These are phyloP conservation scores for Fusarium duplospermum DNA, from an alignment of 2,329 filamentous ascomycete species.

Conservation along the genomic window DNA sequence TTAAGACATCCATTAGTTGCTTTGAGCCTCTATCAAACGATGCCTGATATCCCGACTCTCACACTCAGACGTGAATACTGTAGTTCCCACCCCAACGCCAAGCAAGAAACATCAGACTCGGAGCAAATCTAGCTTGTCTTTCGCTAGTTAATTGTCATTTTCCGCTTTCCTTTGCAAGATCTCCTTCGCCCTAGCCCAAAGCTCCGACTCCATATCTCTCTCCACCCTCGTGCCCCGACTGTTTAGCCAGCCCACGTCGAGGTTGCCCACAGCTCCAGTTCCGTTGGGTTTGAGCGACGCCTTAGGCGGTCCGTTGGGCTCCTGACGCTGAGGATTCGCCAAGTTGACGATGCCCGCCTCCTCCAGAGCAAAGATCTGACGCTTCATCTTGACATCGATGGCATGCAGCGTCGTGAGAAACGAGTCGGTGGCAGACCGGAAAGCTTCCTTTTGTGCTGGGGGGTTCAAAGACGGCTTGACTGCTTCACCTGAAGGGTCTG, in stretches of 20 bases:
- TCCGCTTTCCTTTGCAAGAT: slow-evolving; percentile 51
- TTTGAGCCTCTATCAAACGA: neutral
- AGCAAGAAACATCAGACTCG: neutral
- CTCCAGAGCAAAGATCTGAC: slow-evolving; percentile 78
- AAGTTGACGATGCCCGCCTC: slow-evolving; percentile 80
- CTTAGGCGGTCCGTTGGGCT: slow-evolving; percentile 51
- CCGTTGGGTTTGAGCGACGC: slow-evolving; percentile 65
- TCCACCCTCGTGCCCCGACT: slow-evolving; percentile 85
- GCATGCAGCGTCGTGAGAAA: slow-evolving; percentile 81
- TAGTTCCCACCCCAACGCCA: neutral
- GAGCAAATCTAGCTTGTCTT: neutral
- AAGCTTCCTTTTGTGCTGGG: slow-evolving; percentile 65
- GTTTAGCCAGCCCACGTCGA: slow-evolving; percentile 92
- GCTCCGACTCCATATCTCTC: slow-evolving; percentile 83
- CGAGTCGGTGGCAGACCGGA: slow-evolving; percentile 69
- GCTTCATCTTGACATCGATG: slow-evolving; percentile 78
- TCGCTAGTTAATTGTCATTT: slow-evolving; percentile 18
- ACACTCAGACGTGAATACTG: neutral
- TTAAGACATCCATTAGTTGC: neutral
- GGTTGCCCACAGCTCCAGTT: slow-evolving; percentile 65
- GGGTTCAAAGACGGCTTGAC: slow-evolving; percentile 51
- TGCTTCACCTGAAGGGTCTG: slow-evolving; percentile 25
- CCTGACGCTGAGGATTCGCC: slow-evolving; percentile 48
- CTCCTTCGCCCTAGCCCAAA: slow-evolving; percentile 67
- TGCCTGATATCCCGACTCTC: neutral